Base-by-base conservation (phyloP, 139 green algal species). In the Chlorella sorokiniana region DNA sequence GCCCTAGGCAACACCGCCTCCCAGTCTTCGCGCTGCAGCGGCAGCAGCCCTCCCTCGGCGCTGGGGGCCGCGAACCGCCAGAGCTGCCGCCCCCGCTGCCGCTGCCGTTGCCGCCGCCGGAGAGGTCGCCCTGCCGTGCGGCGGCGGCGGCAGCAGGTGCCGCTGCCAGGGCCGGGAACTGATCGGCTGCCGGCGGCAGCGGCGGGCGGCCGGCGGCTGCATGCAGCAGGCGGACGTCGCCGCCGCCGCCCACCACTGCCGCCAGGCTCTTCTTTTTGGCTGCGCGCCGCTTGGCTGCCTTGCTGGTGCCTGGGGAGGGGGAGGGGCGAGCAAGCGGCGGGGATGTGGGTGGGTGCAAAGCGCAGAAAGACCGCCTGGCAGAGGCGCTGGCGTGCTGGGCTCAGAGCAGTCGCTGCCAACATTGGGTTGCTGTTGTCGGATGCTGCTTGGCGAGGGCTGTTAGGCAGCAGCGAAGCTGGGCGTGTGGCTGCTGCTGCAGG, bases 261-360 rank as follows among this genome's bases (percentile, higher is more conserved):
- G 81, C 81, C 67, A 87, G 67, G 64, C 70, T 87, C 14, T 82
- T 84, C 79, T 90, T 89, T 76, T 91, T 89, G 31, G 87, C 70
- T 29, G 62, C 75, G 0, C 87, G 79, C 54, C 78, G 67, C 79
- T 90, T 91, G 54, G 87, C 87, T 35, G 85, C 76, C 76, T 91
- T 92, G 54, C 62, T 86, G 16, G 71, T 71, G 27, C 88, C 88
- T 81, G 87, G n/a, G 38, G 74, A n/a, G 1, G 40, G 40, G 31
- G 29, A 29, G 22, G 40, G 27, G 22, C 6, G 31, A 20, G 59
- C 3, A 31, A n/a, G 18, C 3, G 37, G 20, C 16, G 81, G 35
- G n/a, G 37, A 18, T 38, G 54, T 1, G 81, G 71, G 59, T 87
- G 86, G 6, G 38, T 18, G 64, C 4, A n/a, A n/a, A 37, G 64